phyloP scores from a whole-genome alignment of 352 stramenopile genomes.

The Lagenidium giganteum region DNA sequence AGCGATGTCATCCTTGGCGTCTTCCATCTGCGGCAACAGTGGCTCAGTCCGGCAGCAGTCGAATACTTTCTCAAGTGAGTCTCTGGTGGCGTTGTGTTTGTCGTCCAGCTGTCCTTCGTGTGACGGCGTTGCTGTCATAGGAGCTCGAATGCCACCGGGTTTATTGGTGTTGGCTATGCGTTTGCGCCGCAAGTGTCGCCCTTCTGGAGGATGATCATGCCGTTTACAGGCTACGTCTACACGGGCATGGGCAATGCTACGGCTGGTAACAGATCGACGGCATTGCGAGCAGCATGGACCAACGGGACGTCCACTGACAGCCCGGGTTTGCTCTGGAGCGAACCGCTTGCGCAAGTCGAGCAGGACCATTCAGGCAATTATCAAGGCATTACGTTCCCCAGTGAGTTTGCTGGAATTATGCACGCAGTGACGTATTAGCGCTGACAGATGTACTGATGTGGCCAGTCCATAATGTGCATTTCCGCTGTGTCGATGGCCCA shows the following conservation, averaged over 20 bases:
- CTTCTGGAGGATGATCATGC: slow-evolving; percentile 24
- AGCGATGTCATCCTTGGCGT: slow-evolving; percentile 21
- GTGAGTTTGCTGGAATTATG: slow-evolving; percentile 24
- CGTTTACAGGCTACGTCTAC: neutral
- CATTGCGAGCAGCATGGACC: slow-evolving; percentile 3
- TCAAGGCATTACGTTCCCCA: slow-evolving; percentile 49
- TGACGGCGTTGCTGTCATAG: too few species aligned
- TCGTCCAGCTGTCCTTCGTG: too few species aligned
- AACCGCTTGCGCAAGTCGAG: slow-evolving; percentile 33
- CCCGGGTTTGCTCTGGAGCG: slow-evolving; percentile 39
- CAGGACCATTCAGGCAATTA: slow-evolving; percentile 21
- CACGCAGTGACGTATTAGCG: too few species aligned
- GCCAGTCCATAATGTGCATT: too few species aligned
- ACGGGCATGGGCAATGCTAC: neutral
- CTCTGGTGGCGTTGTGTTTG: too few species aligned
- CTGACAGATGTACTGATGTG: too few species aligned
- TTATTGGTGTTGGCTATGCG: slow-evolving; percentile 48
- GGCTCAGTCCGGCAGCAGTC: slow-evolving; percentile 32
- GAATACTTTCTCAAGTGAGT: slow-evolving; percentile 43
- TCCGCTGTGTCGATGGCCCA: too few species aligned
- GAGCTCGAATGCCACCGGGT: slow-evolving; percentile 34
- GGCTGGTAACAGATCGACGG: neutral
- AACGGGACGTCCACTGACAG: too few species aligned
- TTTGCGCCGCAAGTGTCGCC: slow-evolving; percentile 24
- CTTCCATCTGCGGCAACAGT: slow-evolving; percentile 40